These are phyloP conservation scores for Fusarium falciforme DNA, from an alignment of 2,329 filamentous ascomycete species.

Conservation along the genomic window DNA sequence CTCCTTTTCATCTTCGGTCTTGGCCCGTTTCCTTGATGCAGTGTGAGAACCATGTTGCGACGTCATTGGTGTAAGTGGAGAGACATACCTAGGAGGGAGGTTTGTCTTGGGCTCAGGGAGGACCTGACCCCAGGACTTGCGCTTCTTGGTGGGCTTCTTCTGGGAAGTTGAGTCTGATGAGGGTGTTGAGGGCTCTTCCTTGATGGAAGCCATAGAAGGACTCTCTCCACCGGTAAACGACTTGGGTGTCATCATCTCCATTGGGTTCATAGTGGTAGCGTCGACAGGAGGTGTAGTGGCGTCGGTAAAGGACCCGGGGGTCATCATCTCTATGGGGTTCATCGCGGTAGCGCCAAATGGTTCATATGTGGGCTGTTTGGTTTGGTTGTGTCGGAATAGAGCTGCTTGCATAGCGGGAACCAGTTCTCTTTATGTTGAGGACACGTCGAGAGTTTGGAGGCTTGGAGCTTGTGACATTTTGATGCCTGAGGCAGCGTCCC, in stretches of 20 bases:
- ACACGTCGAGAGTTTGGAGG: conserved; percentile 45
- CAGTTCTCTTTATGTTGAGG: conserved; percentile 52
- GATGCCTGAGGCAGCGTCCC: conserved; percentile 47
- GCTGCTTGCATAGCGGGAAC: conserved; percentile 34
- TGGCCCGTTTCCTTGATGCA: conserved; percentile 84
- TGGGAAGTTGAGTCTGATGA: conserved; percentile 49
- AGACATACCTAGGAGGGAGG: conserved; percentile 82
- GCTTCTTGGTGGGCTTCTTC: conserved; percentile 88
- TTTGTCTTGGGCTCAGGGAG: conserved; percentile 97
- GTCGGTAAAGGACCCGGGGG: conserved; percentile 56
- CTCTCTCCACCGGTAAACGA: conserved; percentile 50
- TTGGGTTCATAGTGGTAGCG: conserved; percentile 54
- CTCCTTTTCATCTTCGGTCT: conserved; percentile 99
- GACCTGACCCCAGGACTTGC: conserved; percentile 98
- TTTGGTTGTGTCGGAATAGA: conserved; percentile 26
- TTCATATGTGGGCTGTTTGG: conserved; percentile 23
- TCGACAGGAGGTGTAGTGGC: conserved; percentile 46
- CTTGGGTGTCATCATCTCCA: conserved; percentile 63
- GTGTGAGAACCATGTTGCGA: conserved; percentile 39
- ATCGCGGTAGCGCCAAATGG: conserved; percentile 21
- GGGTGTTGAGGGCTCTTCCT: conserved; percentile 35
- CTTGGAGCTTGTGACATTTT: conserved; percentile 10
- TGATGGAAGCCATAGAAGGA: conserved; percentile 18
- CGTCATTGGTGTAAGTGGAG: background rate
- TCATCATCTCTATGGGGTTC: conserved; percentile 2